Conservation (phyloP, 345 rosid species). For the Citrus glauca region DNA sequence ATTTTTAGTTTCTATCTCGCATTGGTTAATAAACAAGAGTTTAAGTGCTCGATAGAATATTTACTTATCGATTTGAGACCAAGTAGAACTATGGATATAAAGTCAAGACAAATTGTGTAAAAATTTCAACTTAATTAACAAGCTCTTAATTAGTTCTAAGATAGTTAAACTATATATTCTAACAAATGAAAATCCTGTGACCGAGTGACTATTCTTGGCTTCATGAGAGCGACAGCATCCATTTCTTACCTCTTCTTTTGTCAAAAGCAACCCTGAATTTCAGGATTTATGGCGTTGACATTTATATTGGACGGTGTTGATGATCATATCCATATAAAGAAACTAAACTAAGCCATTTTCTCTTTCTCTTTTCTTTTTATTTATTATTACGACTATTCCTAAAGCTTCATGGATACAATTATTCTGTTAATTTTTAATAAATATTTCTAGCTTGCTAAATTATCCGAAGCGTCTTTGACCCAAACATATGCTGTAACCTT, state of each 20-base stretch:
- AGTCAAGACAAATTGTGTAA: neutral
- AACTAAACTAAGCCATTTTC: too few relatives aligned
- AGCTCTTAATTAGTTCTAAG: neutral
- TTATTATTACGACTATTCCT: neutral
- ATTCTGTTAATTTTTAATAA: neutral
- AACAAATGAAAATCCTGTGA: neutral
- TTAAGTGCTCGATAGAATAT: too few relatives aligned
- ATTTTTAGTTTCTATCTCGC: fast-evolving
- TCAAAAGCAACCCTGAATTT: conserved; percentile 32
- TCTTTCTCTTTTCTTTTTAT: too few relatives aligned
- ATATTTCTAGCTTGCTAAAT: neutral
- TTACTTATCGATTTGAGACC: too few relatives aligned
- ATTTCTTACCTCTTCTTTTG: conserved; percentile 8
- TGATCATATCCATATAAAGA: conserved; percentile 5
- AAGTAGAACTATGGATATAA: too few relatives aligned
- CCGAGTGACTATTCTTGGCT: neutral
- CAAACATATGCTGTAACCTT: conserved; percentile 17
- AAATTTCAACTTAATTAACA: neutral
- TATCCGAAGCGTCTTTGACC: conserved; percentile 52
- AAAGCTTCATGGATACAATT: neutral
- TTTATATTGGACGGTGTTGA: conserved; percentile 21
- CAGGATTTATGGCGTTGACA: conserved; percentile 27
- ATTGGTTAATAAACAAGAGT: too few relatives aligned
- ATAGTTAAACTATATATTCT: neutral
- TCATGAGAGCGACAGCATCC: conserved; percentile 19